Percentiles rank a stretch among this genome's conserved stretches.
Conservation (phyloP, 1,284 basidiomycete genomes). For the Trichosporon sp. region DNA sequence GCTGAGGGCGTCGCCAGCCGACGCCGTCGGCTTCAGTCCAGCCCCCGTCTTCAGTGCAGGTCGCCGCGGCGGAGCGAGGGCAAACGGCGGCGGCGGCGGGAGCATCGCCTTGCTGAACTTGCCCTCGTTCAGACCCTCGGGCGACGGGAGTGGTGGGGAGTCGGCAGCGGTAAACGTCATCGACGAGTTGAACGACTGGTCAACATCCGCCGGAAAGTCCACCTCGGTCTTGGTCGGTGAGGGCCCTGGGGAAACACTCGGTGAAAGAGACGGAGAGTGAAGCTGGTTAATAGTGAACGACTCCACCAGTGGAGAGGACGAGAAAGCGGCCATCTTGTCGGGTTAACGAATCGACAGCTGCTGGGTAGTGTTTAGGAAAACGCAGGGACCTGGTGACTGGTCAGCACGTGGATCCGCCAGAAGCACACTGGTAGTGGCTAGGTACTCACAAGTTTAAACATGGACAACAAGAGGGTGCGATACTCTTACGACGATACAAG, state of each 20-base stretch:
- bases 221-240: constrained; percentile 44
- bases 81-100: constrained; percentile 27
- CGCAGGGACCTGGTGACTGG: constrained; percentile 2
- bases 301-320: constrained; percentile 44
- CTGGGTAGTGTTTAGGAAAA: background rate
- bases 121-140: constrained; percentile 9
- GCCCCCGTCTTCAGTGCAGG: constrained; percentile 12
- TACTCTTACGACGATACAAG: background rate
- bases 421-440: background rate
- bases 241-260: constrained; percentile 22
- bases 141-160: constrained; percentile 23
- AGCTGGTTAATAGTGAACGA: constrained; percentile 34
- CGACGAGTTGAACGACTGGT: constrained; percentile 49
- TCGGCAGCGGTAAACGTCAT: constrained; percentile 39
- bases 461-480: background rate
- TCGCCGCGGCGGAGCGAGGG: constrained; percentile 26
- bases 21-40: background rate
- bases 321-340: constrained; percentile 36
- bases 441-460: constrained; percentile 1
- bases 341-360: background rate
- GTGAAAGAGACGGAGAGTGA: constrained; percentile 20
- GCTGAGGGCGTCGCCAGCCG: background rate
- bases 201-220: constrained; percentile 46
- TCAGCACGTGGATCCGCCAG: background rate
- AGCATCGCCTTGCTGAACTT: constrained; percentile 17